Evolutionary conservation across 2,329 filamentous ascomycete species (phyloP).

Genomic region (Leptographium flavum): DNA sequence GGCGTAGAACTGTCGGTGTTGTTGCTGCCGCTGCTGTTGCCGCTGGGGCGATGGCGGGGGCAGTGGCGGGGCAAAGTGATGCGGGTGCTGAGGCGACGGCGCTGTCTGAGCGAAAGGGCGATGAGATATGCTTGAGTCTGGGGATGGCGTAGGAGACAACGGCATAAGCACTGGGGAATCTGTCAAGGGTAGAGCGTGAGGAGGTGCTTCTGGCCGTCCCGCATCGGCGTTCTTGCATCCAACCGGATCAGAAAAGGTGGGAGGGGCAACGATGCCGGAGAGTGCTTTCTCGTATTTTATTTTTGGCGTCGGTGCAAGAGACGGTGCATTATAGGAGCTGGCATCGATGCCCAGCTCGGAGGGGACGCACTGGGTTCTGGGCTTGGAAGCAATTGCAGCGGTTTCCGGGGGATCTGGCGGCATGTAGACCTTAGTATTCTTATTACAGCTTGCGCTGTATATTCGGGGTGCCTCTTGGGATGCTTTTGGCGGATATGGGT

Average conservation of each 20-base stretch:
- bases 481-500: conserved; percentile 1
- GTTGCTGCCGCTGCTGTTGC: neutral
- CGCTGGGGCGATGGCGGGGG: neutral
- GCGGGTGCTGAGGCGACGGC: neutral
- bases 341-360: conserved; percentile 28
- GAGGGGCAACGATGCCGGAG: conserved; percentile 4
- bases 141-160: neutral
- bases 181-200: neutral
- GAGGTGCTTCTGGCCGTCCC: too few species aligned
- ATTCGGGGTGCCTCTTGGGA: neutral
- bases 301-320: conserved; percentile 21
- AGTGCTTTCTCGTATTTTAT: conserved; percentile 23
- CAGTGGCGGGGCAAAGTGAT: neutral
- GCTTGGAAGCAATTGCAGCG: conserved; percentile 35
- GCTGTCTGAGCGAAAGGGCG: neutral
- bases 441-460: conserved; percentile 5
- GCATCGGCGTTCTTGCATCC: neutral
- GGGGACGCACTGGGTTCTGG: conserved; percentile 37
- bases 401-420: conserved; percentile 21
- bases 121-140: neutral
- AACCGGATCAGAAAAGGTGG: neutral
- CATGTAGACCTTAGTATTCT: conserved; percentile 17
- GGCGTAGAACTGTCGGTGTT: neutral
- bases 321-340: conserved; percentile 14
- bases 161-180: neutral